phyloP scores from a whole-genome alignment of 2,329 filamentous ascomycete genomes.

The Onygenales sp. region DNA sequence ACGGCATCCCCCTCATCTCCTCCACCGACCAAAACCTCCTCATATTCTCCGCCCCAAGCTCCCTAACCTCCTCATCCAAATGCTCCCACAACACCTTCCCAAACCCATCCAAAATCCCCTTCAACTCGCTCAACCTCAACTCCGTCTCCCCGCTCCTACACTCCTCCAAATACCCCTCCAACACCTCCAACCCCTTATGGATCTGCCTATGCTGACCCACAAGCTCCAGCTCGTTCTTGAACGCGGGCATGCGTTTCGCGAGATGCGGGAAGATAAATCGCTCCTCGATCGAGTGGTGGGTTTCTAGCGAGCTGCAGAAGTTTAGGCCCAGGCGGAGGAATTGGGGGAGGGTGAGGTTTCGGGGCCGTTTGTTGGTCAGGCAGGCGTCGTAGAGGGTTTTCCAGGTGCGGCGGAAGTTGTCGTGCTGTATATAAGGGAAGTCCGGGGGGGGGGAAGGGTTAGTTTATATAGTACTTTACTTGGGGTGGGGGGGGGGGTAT shows the following conservation, averaged over 20 bases:
- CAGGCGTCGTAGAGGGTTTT: conserved; percentile 60
- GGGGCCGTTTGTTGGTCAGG: conserved; percentile 48
- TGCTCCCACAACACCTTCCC: conserved; percentile 71
- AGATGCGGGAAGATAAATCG: conserved; percentile 69
- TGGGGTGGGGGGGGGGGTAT: neutral
- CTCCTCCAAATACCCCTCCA: conserved; percentile 55
- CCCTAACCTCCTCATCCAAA: conserved; percentile 72
- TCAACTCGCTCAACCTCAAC: conserved; percentile 49
- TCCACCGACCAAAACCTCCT: conserved; percentile 67
- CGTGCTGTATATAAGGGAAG: conserved; percentile 45
- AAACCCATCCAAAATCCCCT: conserved; percentile 66
- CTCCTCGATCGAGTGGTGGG: conserved; percentile 80
- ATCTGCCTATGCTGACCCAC: conserved; percentile 69
- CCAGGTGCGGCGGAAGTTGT: conserved; percentile 68
- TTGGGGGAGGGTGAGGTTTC: conserved; percentile 55
- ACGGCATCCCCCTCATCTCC: conserved; percentile 63
- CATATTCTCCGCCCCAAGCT: conserved; percentile 80
- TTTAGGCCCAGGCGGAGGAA: conserved; percentile 60
- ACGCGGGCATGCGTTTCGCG: conserved; percentile 69
- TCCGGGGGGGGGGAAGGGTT: conserved; percentile 4
- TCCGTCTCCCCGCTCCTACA: conserved; percentile 56
- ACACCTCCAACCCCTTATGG: conserved; percentile 61
- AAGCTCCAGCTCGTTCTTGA: conserved; percentile 55
- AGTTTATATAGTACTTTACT: neutral
- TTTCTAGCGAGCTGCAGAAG: conserved; percentile 60